Base-by-base conservation (phyloP, 1,284 basidiomycete species). In the Ganoderma resinaceum region DNA sequence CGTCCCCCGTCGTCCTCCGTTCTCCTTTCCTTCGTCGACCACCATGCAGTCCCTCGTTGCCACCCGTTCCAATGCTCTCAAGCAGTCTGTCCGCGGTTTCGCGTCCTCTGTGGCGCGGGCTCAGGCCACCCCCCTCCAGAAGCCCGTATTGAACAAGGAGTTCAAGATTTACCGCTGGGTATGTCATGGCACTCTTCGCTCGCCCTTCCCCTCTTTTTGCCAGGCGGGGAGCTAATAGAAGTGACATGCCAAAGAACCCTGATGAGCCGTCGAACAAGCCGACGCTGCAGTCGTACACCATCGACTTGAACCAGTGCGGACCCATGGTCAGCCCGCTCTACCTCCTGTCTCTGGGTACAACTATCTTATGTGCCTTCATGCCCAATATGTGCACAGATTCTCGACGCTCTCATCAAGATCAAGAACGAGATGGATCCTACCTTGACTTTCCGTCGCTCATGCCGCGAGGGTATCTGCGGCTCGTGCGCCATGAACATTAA, bases 401-500 rank as follows among this genome's bases (percentile, higher is more conserved):
- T 97, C 60, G 96, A 97, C 76, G 95, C 94, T 1, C 89, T 97
- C 76, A 98, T 99, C 85, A 99, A 99, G 85, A 98, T 99, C 81
- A 99, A 99, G 90, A 99, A 99, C 82, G 97, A 99, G 82, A 80
- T 97, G 33, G 97, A 99, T 84, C 94, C 97, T 8, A 98, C 97
- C 2, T 86, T 99, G 58, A 98, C 97, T 20, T 99, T 99, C 88
- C 92, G 97, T 68, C 91, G 97, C 67, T 98, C 95, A 38, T 99
- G 97, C 87, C 86, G 97, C 74, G 97, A 99, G 85, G 97, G 97
- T 71, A 99, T 99, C 77, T 99, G 98, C 78, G 98, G 97, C 58
- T 97, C 95, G 20, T 99, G 97, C 80, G 97, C 97, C 70, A 98
- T 99, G 97, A 99, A 99, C 87, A 95, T 99, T 79, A 93, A 99